Conservation (phyloP, 345 rosid species). For the Aurinia saxatilis region DNA sequence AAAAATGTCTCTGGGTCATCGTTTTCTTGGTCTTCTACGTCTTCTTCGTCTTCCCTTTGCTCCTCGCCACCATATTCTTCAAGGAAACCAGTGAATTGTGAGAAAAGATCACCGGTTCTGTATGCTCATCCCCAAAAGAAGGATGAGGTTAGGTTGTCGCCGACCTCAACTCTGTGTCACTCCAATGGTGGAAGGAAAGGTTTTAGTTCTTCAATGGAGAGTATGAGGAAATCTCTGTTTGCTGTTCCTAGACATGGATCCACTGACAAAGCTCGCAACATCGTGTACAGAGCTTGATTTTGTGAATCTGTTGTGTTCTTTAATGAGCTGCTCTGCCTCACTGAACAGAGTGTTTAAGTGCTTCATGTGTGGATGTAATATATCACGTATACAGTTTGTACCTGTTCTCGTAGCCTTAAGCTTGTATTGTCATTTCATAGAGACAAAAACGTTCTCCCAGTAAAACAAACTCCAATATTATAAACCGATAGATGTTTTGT, state of each 20-base stretch:
- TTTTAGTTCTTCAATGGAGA: conserved; percentile 18
- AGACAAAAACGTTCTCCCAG: neutral
- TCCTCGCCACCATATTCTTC: conserved; percentile 18
- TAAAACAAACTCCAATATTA: conserved; percentile 4
- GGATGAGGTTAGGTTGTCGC: conserved; percentile 2
- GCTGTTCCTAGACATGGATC: conserved; percentile 3
- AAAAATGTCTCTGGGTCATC: conserved; percentile 24
- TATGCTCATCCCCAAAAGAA: neutral
- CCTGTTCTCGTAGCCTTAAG: neutral
- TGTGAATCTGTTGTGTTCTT: neutral
- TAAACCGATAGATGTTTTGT: conserved; percentile 10
- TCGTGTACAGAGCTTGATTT: conserved; percentile 5
- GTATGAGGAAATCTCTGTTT: conserved; percentile 15
- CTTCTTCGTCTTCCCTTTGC: conserved; percentile 34
- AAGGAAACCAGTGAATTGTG: conserved; percentile 9
- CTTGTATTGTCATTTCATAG: neutral
- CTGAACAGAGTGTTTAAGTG: conserved; percentile 14
- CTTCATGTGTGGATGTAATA: conserved; percentile 11
- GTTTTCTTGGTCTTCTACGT: conserved; percentile 36
- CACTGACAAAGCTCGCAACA: neutral
- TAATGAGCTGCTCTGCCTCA: conserved; percentile 10
- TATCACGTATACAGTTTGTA: neutral
- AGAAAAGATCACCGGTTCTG: conserved; percentile 15
- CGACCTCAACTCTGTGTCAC: conserved; percentile 22
- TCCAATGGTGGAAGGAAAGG: conserved; percentile 11